A percentile compares a stretch with the other conserved stretches of the same genome.
These are phyloP conservation scores for Podaxis mareebaensis DNA, from an alignment of 768 basidiomycete species.

Conservation along the genomic window DNA sequence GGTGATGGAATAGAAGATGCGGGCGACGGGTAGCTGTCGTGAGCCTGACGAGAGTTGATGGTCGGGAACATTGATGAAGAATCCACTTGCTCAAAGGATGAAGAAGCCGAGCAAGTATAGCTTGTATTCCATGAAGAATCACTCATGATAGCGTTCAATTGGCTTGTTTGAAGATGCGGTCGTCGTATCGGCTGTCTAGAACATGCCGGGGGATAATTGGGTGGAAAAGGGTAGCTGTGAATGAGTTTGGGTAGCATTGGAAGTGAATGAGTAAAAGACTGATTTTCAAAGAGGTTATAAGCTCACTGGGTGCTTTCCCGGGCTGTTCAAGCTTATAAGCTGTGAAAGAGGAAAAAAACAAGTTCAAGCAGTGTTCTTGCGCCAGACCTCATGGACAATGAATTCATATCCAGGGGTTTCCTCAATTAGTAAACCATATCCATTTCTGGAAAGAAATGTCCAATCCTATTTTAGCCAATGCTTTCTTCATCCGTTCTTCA, in stretches of 20 bases:
- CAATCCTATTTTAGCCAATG: conserved; percentile 9
- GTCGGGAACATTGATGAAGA: conserved; percentile 14
- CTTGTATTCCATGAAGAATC: conserved; percentile 14
- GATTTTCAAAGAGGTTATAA: neutral
- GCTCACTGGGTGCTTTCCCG: neutral
- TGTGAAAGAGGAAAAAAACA: conserved; percentile 9
- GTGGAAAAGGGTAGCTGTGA: conserved; percentile 13
- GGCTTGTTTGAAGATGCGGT: conserved; percentile 16
- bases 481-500: neutral
- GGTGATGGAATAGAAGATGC: conserved; percentile 16
- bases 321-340: conserved; percentile 10
- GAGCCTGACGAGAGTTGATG: conserved; percentile 15
- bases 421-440: conserved; percentile 5
- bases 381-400: conserved; percentile 17
- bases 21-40: conserved; percentile 17
- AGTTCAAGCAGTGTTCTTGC: conserved; percentile 10
- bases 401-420: conserved; percentile 12
- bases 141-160: conserved; percentile 15
- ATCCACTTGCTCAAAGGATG: conserved; percentile 13
- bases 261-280: conserved; percentile 1
- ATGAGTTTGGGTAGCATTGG: conserved; percentile 15
- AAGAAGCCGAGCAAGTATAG: conserved; percentile 12
- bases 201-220: conserved; percentile 12
- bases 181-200: conserved; percentile 16
- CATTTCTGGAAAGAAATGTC: conserved; percentile 15